Evolutionary conservation across 257 asterid genomes (phyloP).

Genomic region (Cruciata laevipes): DNA sequence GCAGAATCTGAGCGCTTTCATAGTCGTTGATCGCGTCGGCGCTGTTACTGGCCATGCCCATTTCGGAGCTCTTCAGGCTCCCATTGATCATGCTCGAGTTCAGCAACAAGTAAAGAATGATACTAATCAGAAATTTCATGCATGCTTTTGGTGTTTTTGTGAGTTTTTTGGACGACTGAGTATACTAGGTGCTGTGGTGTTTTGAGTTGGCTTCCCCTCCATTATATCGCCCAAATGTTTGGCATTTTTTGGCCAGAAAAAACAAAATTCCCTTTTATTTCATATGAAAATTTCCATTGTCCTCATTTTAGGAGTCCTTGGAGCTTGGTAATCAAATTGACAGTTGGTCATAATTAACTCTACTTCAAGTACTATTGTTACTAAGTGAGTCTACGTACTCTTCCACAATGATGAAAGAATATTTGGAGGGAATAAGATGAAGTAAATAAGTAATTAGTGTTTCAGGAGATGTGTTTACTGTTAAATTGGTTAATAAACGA

Average conservation of each 20-base stretch:
- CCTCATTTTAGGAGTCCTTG: background rate
- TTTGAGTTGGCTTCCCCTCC: conserved; percentile 19
- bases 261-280: conserved; percentile 11
- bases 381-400: background rate
- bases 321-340: background rate
- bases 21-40: background rate
- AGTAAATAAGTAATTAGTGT: too few species aligned
- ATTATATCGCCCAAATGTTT: conserved; percentile 25
- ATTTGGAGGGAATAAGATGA: too few species aligned
- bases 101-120: background rate
- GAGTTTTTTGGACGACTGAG: conserved; percentile 12
- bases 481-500: too few species aligned
- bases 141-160: background rate
- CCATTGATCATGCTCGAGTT: conserved; percentile 21
- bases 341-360: background rate
- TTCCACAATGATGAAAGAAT: background rate
- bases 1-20: background rate
- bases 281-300: background rate
- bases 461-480: too few species aligned
- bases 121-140: background rate
- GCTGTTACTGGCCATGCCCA: background rate
- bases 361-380: background rate
- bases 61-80: conserved; percentile 16
- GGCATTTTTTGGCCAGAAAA: conserved; percentile 14
- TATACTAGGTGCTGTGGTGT: background rate